Evolutionary conservation across 2,329 filamentous ascomycete genomes (phyloP).

Genomic region (Purpureocillium lavendulum): DNA sequence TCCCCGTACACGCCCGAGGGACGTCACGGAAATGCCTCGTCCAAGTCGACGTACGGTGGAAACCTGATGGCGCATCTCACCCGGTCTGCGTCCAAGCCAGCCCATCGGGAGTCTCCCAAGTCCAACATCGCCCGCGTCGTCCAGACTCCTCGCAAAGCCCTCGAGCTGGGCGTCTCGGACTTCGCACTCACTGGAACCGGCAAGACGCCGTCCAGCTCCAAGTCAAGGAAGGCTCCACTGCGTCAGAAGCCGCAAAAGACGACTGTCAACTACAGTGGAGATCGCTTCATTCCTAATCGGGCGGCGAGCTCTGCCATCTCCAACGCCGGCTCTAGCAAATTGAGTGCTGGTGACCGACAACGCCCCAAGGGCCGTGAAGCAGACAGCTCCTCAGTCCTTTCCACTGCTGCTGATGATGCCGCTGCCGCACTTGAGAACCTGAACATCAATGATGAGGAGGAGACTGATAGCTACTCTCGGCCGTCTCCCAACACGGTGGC

Average conservation of each 20-base stretch:
- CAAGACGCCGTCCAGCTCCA: constrained; percentile 51
- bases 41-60: constrained; percentile 71
- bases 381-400: constrained; percentile 69
- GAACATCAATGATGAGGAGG: constrained; percentile 65
- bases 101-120: constrained; percentile 83
- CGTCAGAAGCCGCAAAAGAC: constrained; percentile 63
- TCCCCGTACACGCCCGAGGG: constrained; percentile 73
- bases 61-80: constrained; percentile 75
- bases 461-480: constrained; percentile 61
- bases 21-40: constrained; percentile 43
- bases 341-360: constrained; percentile 61
- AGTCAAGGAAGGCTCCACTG: constrained; percentile 46
- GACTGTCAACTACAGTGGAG: constrained; percentile 69
- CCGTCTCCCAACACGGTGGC: constrained; percentile 81
- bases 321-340: constrained; percentile 75
- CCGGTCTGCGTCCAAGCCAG: constrained; percentile 55
- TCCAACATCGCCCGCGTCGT: constrained; percentile 80
- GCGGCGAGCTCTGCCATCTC: constrained; percentile 80
- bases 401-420: constrained; percentile 72
- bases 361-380: constrained; percentile 61
- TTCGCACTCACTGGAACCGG: constrained; percentile 86
- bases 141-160: constrained; percentile 68
- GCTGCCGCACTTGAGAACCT: constrained; percentile 73
- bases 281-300: constrained; percentile 95
- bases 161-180: constrained; percentile 88